Percentiles rank a stretch among this genome's conserved stretches.
Conservation (phyloP, 208 protist species). For the Wallacemonas sp. region DNA sequence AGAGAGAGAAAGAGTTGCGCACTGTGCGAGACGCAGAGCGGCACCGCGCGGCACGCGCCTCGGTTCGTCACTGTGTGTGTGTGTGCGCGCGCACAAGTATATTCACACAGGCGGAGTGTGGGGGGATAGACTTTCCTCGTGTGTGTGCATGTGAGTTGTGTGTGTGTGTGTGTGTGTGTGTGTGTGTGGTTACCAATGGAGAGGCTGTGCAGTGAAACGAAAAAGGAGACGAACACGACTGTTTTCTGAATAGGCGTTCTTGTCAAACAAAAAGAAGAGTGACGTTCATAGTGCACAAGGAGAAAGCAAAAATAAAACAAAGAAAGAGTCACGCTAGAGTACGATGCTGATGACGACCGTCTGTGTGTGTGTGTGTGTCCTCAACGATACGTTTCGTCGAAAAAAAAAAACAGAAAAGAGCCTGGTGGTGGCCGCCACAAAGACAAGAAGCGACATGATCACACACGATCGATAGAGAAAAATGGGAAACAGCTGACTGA, state of each 20-base stretch:
- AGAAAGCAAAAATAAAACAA: not conserved
- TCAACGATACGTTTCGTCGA: too few relatives aligned
- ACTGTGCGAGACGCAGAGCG: too few relatives aligned
- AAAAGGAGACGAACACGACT: not conserved
- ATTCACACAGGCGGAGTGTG: too few relatives aligned
- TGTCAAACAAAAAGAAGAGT: conserved; percentile 7
- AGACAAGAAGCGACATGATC: not conserved
- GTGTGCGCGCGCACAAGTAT: too few relatives aligned
- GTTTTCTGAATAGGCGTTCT: not conserved
- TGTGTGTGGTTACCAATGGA: too few relatives aligned
- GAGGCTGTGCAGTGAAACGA: conserved; percentile 1
- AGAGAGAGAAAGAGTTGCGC: too few relatives aligned
- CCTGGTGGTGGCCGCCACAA: too few relatives aligned
- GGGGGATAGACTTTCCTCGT: not conserved
- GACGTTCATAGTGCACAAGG: not conserved
- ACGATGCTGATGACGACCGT: too few relatives aligned
- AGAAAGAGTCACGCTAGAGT: conserved; percentile 12
- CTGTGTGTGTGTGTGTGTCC: too few relatives aligned
- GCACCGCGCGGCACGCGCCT: too few relatives aligned
- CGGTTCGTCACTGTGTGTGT: too few relatives aligned
- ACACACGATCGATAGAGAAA: not conserved
- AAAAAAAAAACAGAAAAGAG: conserved; percentile 3
- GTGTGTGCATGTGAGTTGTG: not conserved
- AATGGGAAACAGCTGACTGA: not conserved
- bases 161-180: not conserved